Base-by-base conservation (phyloP, 441 rosid genomes). In the Theobroma grandiflorum region DNA sequence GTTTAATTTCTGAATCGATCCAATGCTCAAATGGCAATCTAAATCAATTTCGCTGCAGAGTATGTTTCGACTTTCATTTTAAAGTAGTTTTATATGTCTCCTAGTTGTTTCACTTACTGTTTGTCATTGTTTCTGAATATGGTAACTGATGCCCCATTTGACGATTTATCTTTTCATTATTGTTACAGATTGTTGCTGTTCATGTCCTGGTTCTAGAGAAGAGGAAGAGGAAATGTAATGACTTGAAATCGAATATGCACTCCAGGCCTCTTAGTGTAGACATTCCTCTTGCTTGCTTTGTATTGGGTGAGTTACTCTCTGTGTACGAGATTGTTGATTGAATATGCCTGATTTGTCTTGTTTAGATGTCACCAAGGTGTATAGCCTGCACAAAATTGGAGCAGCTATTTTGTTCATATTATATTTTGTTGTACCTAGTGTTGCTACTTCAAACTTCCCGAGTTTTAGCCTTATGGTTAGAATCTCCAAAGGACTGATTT, bases 271-370 rank as follows among this genome's bases (percentile, higher is more conserved):
- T 80, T 63, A 84, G 40, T 84, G 78, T 95, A 72, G 86, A 90
- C 79, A 91, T 96, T 85, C 94, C 97, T 61, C 86, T 96, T 74
- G 95, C 91, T 64, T 90, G 94, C 73, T 90, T 96, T 88, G 84
- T 90, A 76, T 76, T 96, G 79, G 98, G 99, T 94, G 86, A 90
- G 90, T 81, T 86, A 52, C 74, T 40, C 15, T 12, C 58, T 75
- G 61, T 50, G 59, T 77, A 47, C 45, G 49, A 55, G 65, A 55
- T 55, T 55, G 55, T 38, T 35, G 0, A 38, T 55, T 65, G 38
- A 38, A 26, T 75, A 35, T 26, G 42, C 62, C 33, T 4, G 26
- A 59, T 42, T 75, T 75, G 69, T 75, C 16, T 62, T 4, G 38
- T 45, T 42, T 61, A 45, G 49, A 57, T 35, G 31, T 16, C 59